phyloP scores from a whole-genome alignment of 371 early-diverging fungal genomes.

The Rhizopus stolonifer region DNA sequence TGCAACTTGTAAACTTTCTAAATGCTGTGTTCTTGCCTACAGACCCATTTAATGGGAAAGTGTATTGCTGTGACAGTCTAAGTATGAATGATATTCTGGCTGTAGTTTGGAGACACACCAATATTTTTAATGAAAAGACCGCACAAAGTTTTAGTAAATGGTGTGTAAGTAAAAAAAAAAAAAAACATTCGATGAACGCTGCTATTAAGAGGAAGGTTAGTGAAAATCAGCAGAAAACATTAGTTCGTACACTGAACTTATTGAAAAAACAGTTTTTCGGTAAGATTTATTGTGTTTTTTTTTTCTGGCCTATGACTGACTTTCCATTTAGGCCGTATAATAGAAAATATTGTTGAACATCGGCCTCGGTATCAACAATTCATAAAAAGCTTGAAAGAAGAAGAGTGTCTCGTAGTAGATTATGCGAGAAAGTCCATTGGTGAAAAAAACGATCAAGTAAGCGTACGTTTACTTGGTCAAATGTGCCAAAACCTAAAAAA shows the following conservation, averaged over 20 bases:
- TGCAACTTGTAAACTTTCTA: conserved; percentile 10
- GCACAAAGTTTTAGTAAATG: conserved; percentile 14
- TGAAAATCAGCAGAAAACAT: conserved; percentile 5
- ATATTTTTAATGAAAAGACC: conserved; percentile 13
- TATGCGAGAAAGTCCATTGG: conserved; percentile 8
- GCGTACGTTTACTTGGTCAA: conserved; percentile 6
- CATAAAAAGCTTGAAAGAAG: conserved; percentile 16
- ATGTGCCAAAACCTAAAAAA: conserved; percentile 8
- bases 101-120: conserved; percentile 13
- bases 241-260: conserved; percentile 13
- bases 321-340: conserved; percentile 16
- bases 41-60: conserved; percentile 9
- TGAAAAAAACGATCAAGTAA: conserved; percentile 4
- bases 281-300: conserved; percentile 23
- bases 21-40: conserved; percentile 7
- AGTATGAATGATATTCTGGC: conserved; percentile 15
- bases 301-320: conserved; percentile 16
- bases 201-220: background rate
- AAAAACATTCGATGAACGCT: conserved; percentile 1
- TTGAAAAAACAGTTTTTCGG: conserved; percentile 17
- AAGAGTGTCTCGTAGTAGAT: conserved; percentile 5
- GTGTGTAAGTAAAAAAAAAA: background rate
- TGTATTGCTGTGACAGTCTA: conserved; percentile 9
- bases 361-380: conserved; percentile 16
- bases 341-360: conserved; percentile 17